phyloP scores from a whole-genome alignment of 2,329 filamentous ascomycete genomes.

The Neonectria faginata region DNA sequence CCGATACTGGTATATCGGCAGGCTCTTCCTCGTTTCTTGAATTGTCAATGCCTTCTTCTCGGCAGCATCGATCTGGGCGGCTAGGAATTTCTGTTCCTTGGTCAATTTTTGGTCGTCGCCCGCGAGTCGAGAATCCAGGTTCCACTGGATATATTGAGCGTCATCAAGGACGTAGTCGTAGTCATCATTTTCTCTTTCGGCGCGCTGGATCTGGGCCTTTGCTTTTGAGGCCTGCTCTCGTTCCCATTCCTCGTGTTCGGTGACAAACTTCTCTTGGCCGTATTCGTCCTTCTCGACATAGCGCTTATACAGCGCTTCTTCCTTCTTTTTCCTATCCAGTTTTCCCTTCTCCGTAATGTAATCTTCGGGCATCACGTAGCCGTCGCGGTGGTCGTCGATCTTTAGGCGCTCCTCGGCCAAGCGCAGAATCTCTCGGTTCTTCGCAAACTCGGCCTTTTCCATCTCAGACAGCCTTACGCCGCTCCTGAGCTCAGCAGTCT shows the following conservation, averaged over 20 bases:
- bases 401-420: slow-evolving; percentile 85
- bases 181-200: slow-evolving; percentile 81
- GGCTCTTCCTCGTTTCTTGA: slow-evolving; percentile 87
- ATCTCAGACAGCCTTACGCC: slow-evolving; percentile 79
- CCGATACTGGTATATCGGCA: slow-evolving; percentile 90
- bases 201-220: slow-evolving; percentile 82
- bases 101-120: slow-evolving; percentile 78
- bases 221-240: slow-evolving; percentile 88
- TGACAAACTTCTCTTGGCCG: slow-evolving; percentile 89
- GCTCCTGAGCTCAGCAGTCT: slow-evolving; percentile 82
- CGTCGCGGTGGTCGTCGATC: slow-evolving; percentile 93
- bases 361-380: slow-evolving; percentile 93
- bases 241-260: slow-evolving; percentile 97
- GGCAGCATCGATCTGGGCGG: slow-evolving; percentile 86
- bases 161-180: slow-evolving; percentile 97
- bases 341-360: slow-evolving; percentile 96
- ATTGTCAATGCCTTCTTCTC: slow-evolving; percentile 90
- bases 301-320: slow-evolving; percentile 89
- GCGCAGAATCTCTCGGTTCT: slow-evolving; percentile 84
- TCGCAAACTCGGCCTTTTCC: slow-evolving; percentile 89
- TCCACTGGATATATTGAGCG: slow-evolving; percentile 86
- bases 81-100: slow-evolving; percentile 81
- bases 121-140: slow-evolving; percentile 77
- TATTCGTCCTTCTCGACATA: slow-evolving; percentile 90
- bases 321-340: slow-evolving; percentile 86